These are phyloP conservation scores for Volvariella volvacea DNA, from an alignment of 1,284 basidiomycete species.

Conservation along the genomic window DNA sequence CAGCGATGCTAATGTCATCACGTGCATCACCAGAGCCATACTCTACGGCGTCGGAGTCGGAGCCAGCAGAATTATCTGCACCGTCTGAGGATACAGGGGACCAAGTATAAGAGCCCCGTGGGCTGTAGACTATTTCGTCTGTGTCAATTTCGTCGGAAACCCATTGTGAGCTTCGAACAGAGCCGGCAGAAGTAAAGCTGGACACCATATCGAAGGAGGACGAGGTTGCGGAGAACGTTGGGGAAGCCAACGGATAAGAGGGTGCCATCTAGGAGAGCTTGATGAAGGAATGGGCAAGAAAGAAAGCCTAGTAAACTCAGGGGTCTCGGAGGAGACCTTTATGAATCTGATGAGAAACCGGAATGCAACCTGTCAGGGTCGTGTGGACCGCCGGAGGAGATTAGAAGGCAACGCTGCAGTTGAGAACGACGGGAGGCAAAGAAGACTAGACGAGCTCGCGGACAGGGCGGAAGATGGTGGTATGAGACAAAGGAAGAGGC, in stretches of 20 bases:
- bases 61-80: constrained; percentile 48
- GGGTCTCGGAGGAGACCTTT: too few species aligned
- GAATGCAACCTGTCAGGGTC: too few species aligned
- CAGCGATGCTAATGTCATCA: constrained; percentile 15
- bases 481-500: not conserved
- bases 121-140: constrained; percentile 19
- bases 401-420: constrained; percentile 4
- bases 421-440: too few species aligned
- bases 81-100: constrained; percentile 30
- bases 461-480: constrained; percentile 1
- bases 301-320: too few species aligned
- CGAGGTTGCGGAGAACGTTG: constrained; percentile 17
- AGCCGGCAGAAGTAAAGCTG: constrained; percentile 14
- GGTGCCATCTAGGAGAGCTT: not conserved
- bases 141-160: constrained; percentile 2
- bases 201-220: constrained; percentile 21
- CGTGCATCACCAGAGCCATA: constrained; percentile 15
- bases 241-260: constrained; percentile 10
- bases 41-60: constrained; percentile 17
- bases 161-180: not conserved
- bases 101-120: constrained; percentile 23
- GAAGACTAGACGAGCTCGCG: too few species aligned
- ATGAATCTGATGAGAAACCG: too few species aligned
- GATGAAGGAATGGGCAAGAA: constrained; percentile 5
- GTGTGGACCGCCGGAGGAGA: too few species aligned